Percentiles rank a stretch among this genome's conserved stretches.
phyloP scores from a whole-genome alignment of 257 asterid genomes.

The Pogostemon cablin region DNA sequence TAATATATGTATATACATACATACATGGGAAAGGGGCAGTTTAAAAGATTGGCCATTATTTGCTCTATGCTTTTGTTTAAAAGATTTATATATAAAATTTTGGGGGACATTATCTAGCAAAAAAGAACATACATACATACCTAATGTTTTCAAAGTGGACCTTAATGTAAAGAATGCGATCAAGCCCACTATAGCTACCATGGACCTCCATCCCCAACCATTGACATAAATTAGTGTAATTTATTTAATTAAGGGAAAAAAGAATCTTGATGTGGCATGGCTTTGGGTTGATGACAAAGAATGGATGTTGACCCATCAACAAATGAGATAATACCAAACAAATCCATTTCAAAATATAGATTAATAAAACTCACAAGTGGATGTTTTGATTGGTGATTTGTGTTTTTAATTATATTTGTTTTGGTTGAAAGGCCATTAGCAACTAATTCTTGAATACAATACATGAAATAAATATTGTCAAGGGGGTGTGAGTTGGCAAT shows the following conservation, averaged over 20 bases:
- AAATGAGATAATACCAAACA: constrained; percentile 62
- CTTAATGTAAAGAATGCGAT: constrained; percentile 29
- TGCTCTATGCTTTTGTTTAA: constrained; percentile 8
- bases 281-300: constrained; percentile 45
- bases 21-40: constrained; percentile 34
- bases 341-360: constrained; percentile 45
- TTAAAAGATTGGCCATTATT: constrained; percentile 34
- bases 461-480: constrained; percentile 23
- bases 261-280: constrained; percentile 47
- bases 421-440: constrained; percentile 38
- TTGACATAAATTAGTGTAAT: neutral
- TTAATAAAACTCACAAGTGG: constrained; percentile 41
- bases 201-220: constrained; percentile 36
- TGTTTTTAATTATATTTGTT: constrained; percentile 20
- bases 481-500: constrained; percentile 33
- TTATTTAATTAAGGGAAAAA: constrained; percentile 30
- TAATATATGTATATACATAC: neutral
- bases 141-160: constrained; percentile 34
- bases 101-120: constrained; percentile 41
- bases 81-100: constrained; percentile 9
- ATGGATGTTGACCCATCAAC: constrained; percentile 69
- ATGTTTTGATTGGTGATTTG: constrained; percentile 37
- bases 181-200: constrained; percentile 36
- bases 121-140: constrained; percentile 21
- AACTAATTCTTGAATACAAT: constrained; percentile 30